phyloP scores from a whole-genome alignment of 164 flowering plant genomes.

The Magnolia sinica region DNA sequence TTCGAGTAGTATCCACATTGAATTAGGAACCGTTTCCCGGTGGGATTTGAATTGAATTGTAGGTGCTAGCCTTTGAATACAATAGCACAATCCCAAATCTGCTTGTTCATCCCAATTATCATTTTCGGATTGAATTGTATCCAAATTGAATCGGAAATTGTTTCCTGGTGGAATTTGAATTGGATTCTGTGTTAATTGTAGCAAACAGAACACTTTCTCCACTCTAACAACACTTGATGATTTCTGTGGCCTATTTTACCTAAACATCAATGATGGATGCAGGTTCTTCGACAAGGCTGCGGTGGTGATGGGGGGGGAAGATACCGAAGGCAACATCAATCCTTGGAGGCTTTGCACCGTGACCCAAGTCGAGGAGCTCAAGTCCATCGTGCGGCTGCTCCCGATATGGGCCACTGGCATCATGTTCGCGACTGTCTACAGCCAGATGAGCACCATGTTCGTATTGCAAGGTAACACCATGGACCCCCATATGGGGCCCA shows the following conservation, averaged over 20 bases:
- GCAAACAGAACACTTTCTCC: neutral
- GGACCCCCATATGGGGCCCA: slow-evolving; percentile 31
- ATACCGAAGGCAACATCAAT: slow-evolving; percentile 20
- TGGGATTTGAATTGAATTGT: no score
- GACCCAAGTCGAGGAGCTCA: slow-evolving; percentile 43
- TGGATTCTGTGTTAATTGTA: neutral
- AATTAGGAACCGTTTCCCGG: no score
- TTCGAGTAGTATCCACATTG: no score
- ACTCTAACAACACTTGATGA: neutral
- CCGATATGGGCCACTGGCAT: slow-evolving; percentile 45
- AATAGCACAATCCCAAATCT: no score
- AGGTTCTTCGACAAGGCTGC: slow-evolving; percentile 49
- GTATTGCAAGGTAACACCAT: slow-evolving; percentile 41
- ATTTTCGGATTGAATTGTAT: neutral
- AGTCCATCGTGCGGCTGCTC: slow-evolving; percentile 32
- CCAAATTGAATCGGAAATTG: neutral
- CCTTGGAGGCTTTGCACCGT: slow-evolving; percentile 42
- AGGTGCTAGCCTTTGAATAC: no score
- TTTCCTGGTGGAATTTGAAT: neutral
- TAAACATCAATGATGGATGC: neutral
- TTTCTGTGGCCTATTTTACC: neutral
- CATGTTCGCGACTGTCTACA: slow-evolving; percentile 32
- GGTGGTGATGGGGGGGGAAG: slow-evolving; percentile 21
- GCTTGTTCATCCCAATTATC: neutral
- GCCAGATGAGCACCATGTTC: slow-evolving; percentile 44